Evolutionary conservation across 2,329 filamentous ascomycete species (phyloP).

Genomic region (Helminthosporium solani): DNA sequence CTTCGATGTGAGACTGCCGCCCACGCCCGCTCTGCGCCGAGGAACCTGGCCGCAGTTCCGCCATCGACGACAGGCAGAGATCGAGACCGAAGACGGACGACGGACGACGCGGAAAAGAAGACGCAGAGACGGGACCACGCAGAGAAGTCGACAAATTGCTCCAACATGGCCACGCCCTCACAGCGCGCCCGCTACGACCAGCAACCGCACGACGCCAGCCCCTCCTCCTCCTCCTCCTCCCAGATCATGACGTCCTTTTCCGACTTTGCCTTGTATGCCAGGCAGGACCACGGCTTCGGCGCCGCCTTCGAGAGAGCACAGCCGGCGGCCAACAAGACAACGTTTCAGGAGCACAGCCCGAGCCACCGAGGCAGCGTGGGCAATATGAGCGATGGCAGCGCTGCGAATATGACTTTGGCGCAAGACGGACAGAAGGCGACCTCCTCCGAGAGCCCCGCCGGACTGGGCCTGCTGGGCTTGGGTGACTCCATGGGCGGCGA

Average conservation of each 20-base stretch:
- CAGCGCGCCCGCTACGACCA: constrained; percentile 22
- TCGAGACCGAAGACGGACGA: too few relatives aligned
- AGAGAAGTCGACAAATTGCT: too few relatives aligned
- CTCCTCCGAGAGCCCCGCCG: constrained; percentile 37
- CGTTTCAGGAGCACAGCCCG: constrained; percentile 22
- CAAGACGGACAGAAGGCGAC: constrained; percentile 38
- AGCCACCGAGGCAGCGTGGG: constrained; percentile 27
- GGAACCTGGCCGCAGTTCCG: too few relatives aligned
- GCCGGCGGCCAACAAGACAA: constrained; percentile 27
- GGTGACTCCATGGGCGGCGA: constrained; percentile 27
- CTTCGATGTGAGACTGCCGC: too few relatives aligned
- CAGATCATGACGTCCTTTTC: constrained; percentile 33
- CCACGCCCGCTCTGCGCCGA: too few relatives aligned
- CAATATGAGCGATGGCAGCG: constrained; percentile 36
- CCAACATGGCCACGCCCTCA: constrained; percentile 3
- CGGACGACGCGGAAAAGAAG: too few relatives aligned
- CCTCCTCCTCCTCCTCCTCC: constrained; percentile 33
- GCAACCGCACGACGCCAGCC: constrained; percentile 36
- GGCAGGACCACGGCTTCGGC: constrained; percentile 24
- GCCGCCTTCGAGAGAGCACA: constrained; percentile 22
- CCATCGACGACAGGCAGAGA: too few relatives aligned
- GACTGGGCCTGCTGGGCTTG: constrained; percentile 33
- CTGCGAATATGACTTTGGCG: constrained; percentile 13
- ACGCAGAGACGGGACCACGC: too few relatives aligned
- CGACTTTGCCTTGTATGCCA: constrained; percentile 36